Base-by-base conservation (phyloP, 306 rosid species). In the Prunus salicina region DNA sequence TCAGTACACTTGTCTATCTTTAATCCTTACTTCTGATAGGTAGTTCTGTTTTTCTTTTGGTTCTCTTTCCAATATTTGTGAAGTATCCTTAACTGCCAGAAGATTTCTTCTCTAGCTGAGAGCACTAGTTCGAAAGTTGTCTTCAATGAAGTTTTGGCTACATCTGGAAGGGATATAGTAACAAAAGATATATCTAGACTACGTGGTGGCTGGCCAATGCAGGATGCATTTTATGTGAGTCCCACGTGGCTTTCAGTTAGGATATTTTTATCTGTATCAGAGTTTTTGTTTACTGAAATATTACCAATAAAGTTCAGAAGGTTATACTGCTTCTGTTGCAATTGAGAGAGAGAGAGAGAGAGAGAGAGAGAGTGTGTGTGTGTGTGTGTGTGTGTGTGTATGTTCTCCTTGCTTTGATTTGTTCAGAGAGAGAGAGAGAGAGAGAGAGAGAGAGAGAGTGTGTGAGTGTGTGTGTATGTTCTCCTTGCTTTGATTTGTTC, bases 161-260 rank as follows among this genome's bases (percentile, higher is more conserved):
- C 89, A 77, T 96, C 98, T 77, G 98, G 91, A 81, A 95, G 84
- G 86, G 98, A 95, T 86, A 82, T 88, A 75, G 78, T 90, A 76
- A 92, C 96, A 9, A 95, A 95, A 83, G 98, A 95, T 82, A 83
- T 95, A 86, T 90, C 98, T 47, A 91, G 97, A 82, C 55, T 95
- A 67, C 96, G 96, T 11, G 97, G 98, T 77, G 98, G 98, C 73
- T 95, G 98, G 98, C 93, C 97, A 19, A 92, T 95, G 91, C 97
- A 90, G 76, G 98, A 95, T 82, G 98, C 97, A 34, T 95, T 95
- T 84, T 82, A 90, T 81, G 98, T 94, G 86, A 90, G 96, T 84
- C 52, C 64, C 25, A 62, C 71, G 64, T 76, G 28, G 41, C 75
- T 84, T 84, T 51, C 67, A 12, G 38, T 28, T 51, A 50, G 51